phyloP scores from a whole-genome alignment of 1,284 basidiomycete species.

The Sporisorium reilianum region DNA sequence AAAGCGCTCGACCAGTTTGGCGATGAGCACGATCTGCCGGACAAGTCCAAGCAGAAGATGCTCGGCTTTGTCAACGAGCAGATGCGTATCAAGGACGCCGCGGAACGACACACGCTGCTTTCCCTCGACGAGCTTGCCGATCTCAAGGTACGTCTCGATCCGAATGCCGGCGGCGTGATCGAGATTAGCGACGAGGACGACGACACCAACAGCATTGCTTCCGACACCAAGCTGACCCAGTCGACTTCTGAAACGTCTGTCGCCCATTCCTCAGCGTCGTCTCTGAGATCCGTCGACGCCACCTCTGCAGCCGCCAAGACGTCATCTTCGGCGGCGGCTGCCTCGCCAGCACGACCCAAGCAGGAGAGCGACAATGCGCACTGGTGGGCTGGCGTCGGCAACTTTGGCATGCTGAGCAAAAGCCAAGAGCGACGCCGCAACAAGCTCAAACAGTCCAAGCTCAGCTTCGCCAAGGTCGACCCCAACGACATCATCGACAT shows the following conservation, averaged over 20 bases:
- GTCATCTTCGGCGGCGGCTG: not conserved
- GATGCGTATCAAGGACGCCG: conserved; percentile 50
- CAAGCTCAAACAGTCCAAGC: conserved; percentile 58
- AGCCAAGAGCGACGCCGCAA: conserved; percentile 42
- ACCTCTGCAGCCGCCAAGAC: not conserved
- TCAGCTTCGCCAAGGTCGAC: conserved; percentile 47
- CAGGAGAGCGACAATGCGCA: conserved; percentile 33
- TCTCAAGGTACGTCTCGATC: conserved; percentile 53
- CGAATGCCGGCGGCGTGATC: conserved; percentile 28
- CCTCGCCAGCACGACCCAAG: conserved; percentile 13
- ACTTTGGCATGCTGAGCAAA: conserved; percentile 30
- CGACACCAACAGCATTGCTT: conserved; percentile 37
- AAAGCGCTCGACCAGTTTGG: conserved; percentile 59
- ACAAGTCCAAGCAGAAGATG: conserved; percentile 50
- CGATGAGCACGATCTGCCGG: conserved; percentile 47
- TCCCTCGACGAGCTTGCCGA: conserved; percentile 57
- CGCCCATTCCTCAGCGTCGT: conserved; percentile 3
- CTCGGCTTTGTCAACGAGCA: conserved; percentile 62
- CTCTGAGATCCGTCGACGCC: conserved; percentile 12
- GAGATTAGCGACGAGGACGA: conserved; percentile 51
- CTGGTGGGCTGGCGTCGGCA: conserved; percentile 50
- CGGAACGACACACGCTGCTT: conserved; percentile 57
- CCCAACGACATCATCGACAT: conserved; percentile 51
- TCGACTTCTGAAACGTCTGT: conserved; percentile 2
- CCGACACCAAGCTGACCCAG: conserved; percentile 22